phyloP scores from a whole-genome alignment of 345 rosid species.

The Euphorbia pulcherrima region DNA sequence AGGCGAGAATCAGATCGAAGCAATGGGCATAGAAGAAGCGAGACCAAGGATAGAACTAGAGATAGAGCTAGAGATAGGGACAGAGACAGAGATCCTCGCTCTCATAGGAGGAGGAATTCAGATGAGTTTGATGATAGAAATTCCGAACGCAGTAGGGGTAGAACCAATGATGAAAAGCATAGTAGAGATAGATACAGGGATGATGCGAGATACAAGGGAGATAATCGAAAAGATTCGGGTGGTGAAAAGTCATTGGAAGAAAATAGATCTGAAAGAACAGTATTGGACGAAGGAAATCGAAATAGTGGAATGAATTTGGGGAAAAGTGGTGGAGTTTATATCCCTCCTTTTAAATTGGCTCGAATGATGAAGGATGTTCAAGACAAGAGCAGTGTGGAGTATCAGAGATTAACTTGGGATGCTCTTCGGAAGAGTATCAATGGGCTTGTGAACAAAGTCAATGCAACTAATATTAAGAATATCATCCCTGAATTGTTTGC shows the following conservation, averaged over 20 bases:
- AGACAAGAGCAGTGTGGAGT: conserved; percentile 77
- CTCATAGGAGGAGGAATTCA: conserved; percentile 15
- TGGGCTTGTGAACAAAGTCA: conserved; percentile 85
- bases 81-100: neutral
- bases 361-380: conserved; percentile 84
- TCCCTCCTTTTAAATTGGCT: conserved; percentile 85
- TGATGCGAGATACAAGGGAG: conserved; percentile 27
- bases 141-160: conserved; percentile 14
- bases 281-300: conserved; percentile 34
- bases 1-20: conserved; percentile 18
- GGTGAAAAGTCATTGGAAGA: conserved; percentile 28
- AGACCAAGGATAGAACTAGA: conserved; percentile 22
- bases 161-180: conserved; percentile 21
- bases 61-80: conserved; percentile 26
- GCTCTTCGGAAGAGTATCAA: conserved; percentile 93
- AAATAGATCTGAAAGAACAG: conserved; percentile 25
- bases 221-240: conserved; percentile 30
- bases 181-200: conserved; percentile 24
- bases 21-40: conserved; percentile 23
- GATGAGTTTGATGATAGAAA: conserved; percentile 29
- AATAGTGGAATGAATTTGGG: conserved; percentile 41
- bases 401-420: conserved; percentile 91
- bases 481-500: conserved; percentile 82
- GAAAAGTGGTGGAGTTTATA: conserved; percentile 76
- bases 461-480: conserved; percentile 77